Evolutionary conservation across 306 rosid genomes (phyloP), one percentile per base, ranked within the genome.

Genomic region (Rosa persica): DNA sequence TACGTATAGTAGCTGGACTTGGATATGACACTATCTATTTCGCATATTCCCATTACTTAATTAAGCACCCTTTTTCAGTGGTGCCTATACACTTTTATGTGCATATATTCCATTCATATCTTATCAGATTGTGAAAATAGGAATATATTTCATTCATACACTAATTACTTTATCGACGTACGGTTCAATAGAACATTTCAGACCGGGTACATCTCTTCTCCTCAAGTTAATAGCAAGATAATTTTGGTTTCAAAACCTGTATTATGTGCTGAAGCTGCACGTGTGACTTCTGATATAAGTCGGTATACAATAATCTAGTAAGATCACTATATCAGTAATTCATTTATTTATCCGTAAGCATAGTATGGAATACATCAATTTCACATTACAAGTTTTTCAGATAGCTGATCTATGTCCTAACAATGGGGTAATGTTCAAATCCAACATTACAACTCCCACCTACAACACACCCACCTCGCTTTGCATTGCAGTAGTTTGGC

Each of bases 361-460:
- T 20, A n/a, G 5, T 54, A 52, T 17, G 25, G 27, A 55, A 55
- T 8, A 20, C 61, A 23, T 58, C 12, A 10, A 58, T 22, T 23
- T 58, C 65, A 58, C 65, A 66, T 6, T 36, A 66, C 0, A 16
- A 36, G n/a, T 2, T 64, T 13, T 30, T 30, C 69, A 66, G 22
- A 36, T 5, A 40, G 12, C 4, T 68, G 44, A 36, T 65, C 70
- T 65, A 36, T 27, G 48, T 55, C 25, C 66, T 72, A 57, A 82
- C 86, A 30, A 85, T 82, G 20, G 86, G 86, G 47, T 85, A 85
- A 75, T 72, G 66, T 51, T 85, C 88, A 72, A 60, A 82, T 67
- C 84, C 47, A 30, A 82, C 76, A 46, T 85, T 79, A 70, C 88
- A 85, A 17, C 86, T 85, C 5, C 76, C 88, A 0, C 86, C 82